A percentile compares a stretch with the other conserved stretches of the same genome.
These are phyloP conservation scores for Plasmodium gaboni DNA, from an alignment of 169 alveolate genomes.

Conservation along the genomic window DNA sequence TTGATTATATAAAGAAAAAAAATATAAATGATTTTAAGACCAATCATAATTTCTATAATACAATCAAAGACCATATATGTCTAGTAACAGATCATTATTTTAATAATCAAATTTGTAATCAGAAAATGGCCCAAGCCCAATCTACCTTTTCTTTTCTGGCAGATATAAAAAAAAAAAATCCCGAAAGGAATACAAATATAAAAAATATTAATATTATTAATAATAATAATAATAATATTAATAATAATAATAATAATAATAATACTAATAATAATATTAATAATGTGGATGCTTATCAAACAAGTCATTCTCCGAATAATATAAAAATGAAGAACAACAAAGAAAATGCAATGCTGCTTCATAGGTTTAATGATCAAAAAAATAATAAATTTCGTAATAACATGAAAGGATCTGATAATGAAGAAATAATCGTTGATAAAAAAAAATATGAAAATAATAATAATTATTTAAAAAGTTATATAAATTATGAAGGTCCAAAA, in stretches of 20 bases:
- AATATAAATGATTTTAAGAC: slow-evolving; percentile 35
- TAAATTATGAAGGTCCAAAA: no score
- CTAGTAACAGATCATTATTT: slow-evolving; percentile 34
- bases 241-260: no score
- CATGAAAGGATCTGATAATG: no score
- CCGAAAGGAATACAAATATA: not conserved
- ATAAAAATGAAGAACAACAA: no score
- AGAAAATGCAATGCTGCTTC: no score
- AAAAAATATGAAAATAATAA: not conserved
- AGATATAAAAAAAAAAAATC: not conserved
- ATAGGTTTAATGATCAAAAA: no score
- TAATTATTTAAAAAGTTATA: not conserved
- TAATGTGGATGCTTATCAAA: no score
- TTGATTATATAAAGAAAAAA: slow-evolving; percentile 36
- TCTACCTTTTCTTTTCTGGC: not conserved
- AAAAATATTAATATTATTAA: no score
- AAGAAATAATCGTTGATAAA: not conserved
- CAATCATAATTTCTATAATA: slow-evolving; percentile 33
- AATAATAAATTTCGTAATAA: no score
- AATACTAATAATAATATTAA: no score
- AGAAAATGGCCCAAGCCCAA: not conserved
- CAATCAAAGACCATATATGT: slow-evolving; percentile 29
- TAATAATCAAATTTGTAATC: not conserved
- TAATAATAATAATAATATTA: no score
- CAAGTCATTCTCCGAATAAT: no score